These are phyloP conservation scores for Crepidotus variabilis DNA, from an alignment of 768 basidiomycete genomes.

Conservation along the genomic window DNA sequence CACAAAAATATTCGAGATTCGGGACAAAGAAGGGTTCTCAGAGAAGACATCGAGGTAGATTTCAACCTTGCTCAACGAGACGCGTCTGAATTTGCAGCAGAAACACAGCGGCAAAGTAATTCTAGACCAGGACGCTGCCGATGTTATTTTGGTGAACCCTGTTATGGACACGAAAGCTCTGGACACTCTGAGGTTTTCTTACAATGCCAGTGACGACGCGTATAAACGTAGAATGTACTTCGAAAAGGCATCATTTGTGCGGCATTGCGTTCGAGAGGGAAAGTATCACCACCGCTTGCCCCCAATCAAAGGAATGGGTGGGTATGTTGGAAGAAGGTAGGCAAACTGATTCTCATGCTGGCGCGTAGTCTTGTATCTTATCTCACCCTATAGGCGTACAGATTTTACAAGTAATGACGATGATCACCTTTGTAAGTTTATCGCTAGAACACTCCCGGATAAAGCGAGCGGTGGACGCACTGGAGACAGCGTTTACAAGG, in stretches of 20 bases:
- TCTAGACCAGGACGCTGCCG: no score
- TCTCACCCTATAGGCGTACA: conserved; percentile 13
- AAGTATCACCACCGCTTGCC: conserved; percentile 16
- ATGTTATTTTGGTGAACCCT: no score
- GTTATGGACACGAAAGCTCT: no score
- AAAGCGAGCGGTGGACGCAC: conserved; percentile 33
- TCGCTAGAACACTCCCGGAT: conserved; percentile 34
- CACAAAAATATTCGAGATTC: no score
- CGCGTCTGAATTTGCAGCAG: no score
- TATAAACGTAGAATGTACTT: conserved; percentile 16
- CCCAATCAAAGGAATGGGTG: conserved; percentile 26
- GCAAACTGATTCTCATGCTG: neutral
- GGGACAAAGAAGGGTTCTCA: no score
- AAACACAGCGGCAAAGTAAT: no score
- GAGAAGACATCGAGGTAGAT: no score
- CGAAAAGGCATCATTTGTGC: conserved; percentile 24
- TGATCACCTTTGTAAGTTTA: conserved; percentile 28
- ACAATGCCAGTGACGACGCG: conserved; percentile 12
- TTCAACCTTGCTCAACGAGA: no score
- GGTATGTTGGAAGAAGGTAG: conserved; percentile 8
- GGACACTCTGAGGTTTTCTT: conserved; percentile 4
- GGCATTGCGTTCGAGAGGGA: conserved; percentile 17
- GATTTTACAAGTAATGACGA: conserved; percentile 37
- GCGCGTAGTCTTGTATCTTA: neutral
- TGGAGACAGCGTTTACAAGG: conserved; percentile 30